A percentile compares a stretch with the other conserved stretches of the same genome.
phyloP scores from a whole-genome alignment of 805 yeast genomes.

The Metschnikowia shivogae region DNA sequence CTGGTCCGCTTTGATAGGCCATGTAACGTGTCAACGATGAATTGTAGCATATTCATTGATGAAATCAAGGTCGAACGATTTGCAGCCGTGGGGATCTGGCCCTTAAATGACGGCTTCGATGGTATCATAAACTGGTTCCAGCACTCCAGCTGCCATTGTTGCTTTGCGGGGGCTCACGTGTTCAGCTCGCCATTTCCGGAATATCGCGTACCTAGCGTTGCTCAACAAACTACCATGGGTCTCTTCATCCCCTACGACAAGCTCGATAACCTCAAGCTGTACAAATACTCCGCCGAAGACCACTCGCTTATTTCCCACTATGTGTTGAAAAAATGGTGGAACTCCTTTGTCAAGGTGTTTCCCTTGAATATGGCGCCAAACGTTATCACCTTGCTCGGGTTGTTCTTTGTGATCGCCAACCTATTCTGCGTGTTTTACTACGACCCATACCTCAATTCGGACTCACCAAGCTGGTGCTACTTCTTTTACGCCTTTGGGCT shows the following conservation, averaged over 20 bases:
- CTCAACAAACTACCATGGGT: constrained; percentile 46
- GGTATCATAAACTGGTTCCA: too few relatives aligned
- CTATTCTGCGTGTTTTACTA: constrained; percentile 60
- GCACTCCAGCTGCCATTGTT: background rate
- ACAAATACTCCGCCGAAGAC: constrained; percentile 74
- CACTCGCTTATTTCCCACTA: constrained; percentile 72
- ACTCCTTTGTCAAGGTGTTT: constrained; percentile 62
- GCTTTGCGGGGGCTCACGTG: constrained; percentile 1
- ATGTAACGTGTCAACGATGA: too few relatives aligned
- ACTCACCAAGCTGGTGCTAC: constrained; percentile 73
- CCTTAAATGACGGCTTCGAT: too few relatives aligned
- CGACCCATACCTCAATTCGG: constrained; percentile 61
- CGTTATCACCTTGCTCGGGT: constrained; percentile 77
- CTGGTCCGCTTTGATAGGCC: too few relatives aligned
- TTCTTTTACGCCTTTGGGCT: constrained; percentile 74
- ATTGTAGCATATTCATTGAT: too few relatives aligned
- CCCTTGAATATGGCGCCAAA: constrained; percentile 93
- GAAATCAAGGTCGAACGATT: too few relatives aligned
- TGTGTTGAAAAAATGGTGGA: constrained; percentile 81
- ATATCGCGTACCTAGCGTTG: background rate
- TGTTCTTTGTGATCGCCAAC: constrained; percentile 64
- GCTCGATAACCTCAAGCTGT: constrained; percentile 50
- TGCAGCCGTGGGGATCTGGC: too few relatives aligned
- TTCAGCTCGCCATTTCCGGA: background rate
- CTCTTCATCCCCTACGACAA: constrained; percentile 54